A percentile compares a stretch with the other conserved stretches of the same genome.
These are phyloP conservation scores for Odonthalia washingtoniensis DNA, from an alignment of 31 red algal species.

Conservation along the genomic window DNA sequence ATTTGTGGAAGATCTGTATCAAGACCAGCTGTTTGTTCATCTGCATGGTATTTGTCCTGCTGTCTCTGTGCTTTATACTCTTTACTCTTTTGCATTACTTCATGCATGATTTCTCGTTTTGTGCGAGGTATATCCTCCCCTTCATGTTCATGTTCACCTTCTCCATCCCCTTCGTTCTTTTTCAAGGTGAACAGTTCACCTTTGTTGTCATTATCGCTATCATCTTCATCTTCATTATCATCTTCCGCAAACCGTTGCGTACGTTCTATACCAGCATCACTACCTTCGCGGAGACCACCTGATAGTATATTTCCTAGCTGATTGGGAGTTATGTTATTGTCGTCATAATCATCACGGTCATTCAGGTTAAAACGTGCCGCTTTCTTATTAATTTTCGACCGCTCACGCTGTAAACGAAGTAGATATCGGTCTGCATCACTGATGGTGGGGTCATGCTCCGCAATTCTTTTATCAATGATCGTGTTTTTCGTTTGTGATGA, in stretches of 20 bases:
- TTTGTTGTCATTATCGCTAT: not conserved
- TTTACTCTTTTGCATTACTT: slow-evolving; percentile 76
- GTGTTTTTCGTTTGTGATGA: slow-evolving; percentile 21
- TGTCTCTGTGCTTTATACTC: slow-evolving; percentile 75
- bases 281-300: not conserved
- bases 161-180: slow-evolving; percentile 7
- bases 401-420: slow-evolving; percentile 58
- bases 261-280: not conserved
- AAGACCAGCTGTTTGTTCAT: slow-evolving; percentile 61
- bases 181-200: slow-evolving; percentile 33
- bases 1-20: slow-evolving; percentile 59
- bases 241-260: not conserved
- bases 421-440: slow-evolving; percentile 63
- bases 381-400: slow-evolving; percentile 36
- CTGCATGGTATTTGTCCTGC: slow-evolving; percentile 53
- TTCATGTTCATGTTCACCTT: slow-evolving; percentile 31
- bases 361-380: slow-evolving; percentile 16
- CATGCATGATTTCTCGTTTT: slow-evolving; percentile 73
- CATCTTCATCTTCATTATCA: not conserved
- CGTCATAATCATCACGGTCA: slow-evolving; percentile 40
- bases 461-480: slow-evolving; percentile 70
- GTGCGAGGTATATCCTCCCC: slow-evolving; percentile 34
- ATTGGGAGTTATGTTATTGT: not conserved
- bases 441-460: slow-evolving; percentile 55
- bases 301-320: not conserved